Percentiles rank a stretch among this genome's conserved stretches.
phyloP scores from a whole-genome alignment of 257 asterid species.

The Prunella vulgaris region DNA sequence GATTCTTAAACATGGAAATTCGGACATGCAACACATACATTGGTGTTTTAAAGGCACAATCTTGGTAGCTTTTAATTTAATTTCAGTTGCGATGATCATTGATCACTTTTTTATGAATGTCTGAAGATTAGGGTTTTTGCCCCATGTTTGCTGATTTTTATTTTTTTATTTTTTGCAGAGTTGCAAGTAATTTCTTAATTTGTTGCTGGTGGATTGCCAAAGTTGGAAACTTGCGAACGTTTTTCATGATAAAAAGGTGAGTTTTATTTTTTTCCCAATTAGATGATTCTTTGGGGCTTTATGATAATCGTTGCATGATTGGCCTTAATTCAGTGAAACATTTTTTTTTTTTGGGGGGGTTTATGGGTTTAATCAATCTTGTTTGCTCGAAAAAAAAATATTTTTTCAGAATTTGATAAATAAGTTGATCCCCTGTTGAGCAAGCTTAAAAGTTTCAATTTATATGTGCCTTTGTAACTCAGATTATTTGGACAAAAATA shows the following conservation, averaged over 20 bases:
- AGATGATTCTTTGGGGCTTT: constrained; percentile 20
- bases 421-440: neutral
- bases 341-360: constrained; percentile 6
- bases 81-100: constrained; percentile 31
- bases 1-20: neutral
- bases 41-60: constrained; percentile 10
- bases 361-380: constrained; percentile 18
- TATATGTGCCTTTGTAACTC: neutral
- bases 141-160: constrained; percentile 7
- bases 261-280: constrained; percentile 11
- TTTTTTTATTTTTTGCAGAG: constrained; percentile 34
- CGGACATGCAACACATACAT: constrained; percentile 35
- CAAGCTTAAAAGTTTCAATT: neutral
- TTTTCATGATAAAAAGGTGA: constrained; percentile 50
- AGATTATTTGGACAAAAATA: neutral
- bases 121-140: constrained; percentile 37
- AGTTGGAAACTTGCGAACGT: constrained; percentile 33
- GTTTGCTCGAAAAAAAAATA: constrained; percentile 10
- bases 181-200: constrained; percentile 22
- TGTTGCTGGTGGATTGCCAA: constrained; percentile 32
- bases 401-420: neutral
- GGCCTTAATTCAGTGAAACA: neutral
- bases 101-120: constrained; percentile 26
- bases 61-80: constrained; percentile 30
- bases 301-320: constrained; percentile 19